Evolutionary conservation across 805 yeast genomes (phyloP), one percentile per base, ranked within the genome.

Genomic region (Lipomyces sp.): DNA sequence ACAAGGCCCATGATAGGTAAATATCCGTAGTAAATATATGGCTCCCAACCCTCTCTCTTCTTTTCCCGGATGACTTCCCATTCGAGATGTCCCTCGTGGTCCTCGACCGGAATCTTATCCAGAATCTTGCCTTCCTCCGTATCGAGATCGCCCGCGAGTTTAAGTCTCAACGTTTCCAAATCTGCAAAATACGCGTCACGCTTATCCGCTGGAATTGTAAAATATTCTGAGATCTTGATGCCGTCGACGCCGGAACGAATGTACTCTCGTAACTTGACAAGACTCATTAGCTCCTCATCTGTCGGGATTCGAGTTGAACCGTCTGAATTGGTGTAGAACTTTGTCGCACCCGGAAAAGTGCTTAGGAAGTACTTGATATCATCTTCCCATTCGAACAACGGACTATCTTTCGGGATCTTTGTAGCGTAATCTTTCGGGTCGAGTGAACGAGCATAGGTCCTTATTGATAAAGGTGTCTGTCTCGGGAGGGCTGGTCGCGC

Each of bases 1-100:
- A 89, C 78, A 70, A 86, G 80, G 59, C 85, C 80, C 75, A 89
- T 81, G 33, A 87, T 86, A 24, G 97, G 97, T 66, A 90, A 84
- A 71, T 88, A 89, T 63, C 87, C 80, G 77, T 84, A 88, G 79
- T 87, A 90, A 73, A 87, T 86, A 63, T 90, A 82, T 70, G 82
- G 81, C 76, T 91, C 96, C 96, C 96, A 90, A 59, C 96, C 96
- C 80, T 90, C 96, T 75, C 86, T 87, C 73, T 84, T 86, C 62
- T 87, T 85, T 75, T 86, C 92, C 69, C 95, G 83, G 57, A 91
- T 86, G 64, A 90, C 80, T 73, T 86, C 84, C 96, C 95, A 90
- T 74, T 87, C 86, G 73, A 90, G 84, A 73, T 87, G 89, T 48
- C 96, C 96, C 18, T 90, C 87, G 51, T 86, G 81, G 78, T 89